Evolutionary conservation across 2,329 filamentous ascomycete genomes (phyloP).

Genomic region (Trichophyton rubrum): DNA sequence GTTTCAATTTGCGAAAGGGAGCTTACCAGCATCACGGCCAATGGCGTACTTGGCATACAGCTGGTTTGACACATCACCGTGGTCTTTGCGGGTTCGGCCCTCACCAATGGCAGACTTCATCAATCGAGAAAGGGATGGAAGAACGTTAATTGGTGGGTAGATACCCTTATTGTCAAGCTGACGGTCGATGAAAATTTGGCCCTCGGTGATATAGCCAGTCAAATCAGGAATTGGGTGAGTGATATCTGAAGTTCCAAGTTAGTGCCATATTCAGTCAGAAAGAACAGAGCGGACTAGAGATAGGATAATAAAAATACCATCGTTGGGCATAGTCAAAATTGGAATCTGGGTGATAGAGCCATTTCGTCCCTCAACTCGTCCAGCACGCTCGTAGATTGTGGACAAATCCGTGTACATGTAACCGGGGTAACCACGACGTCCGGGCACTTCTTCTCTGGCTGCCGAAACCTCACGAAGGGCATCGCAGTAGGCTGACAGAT

Average conservation of each 20-base stretch:
- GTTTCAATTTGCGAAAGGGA: not conserved
- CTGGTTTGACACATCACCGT: slow-evolving; percentile 98
- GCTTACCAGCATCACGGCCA: slow-evolving; percentile 68
- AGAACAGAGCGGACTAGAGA: not conserved
- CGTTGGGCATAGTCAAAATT: slow-evolving; percentile 98
- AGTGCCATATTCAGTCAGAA: slow-evolving; percentile 5
- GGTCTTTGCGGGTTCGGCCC: slow-evolving; percentile 89
- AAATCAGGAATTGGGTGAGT: slow-evolving; percentile 98
- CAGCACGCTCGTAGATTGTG: slow-evolving; percentile 97
- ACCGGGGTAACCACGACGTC: slow-evolving; percentile 97
- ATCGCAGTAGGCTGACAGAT: slow-evolving; percentile 96
- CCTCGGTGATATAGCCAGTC: slow-evolving; percentile 98
- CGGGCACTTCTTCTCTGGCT: slow-evolving; percentile 94
- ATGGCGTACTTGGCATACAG: slow-evolving; percentile 99
- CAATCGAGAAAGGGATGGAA: slow-evolving; percentile 93
- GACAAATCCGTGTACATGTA: slow-evolving; percentile 99
- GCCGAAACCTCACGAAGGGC: slow-evolving; percentile 97
- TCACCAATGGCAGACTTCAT: slow-evolving; percentile 99
- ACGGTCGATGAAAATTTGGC: slow-evolving; percentile 95
- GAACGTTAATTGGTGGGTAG: slow-evolving; percentile 96
- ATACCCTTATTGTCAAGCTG: slow-evolving; percentile 90
- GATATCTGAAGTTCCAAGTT: slow-evolving; percentile 49
- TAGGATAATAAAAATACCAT: slow-evolving; percentile 42
- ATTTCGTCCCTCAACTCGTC: slow-evolving; percentile 91
- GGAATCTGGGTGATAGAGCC: slow-evolving; percentile 98